Evolutionary conservation across 176 grass and related monocot genomes (phyloP), one percentile per base, ranked within the genome.

Genomic region (Themeda triandra): DNA sequence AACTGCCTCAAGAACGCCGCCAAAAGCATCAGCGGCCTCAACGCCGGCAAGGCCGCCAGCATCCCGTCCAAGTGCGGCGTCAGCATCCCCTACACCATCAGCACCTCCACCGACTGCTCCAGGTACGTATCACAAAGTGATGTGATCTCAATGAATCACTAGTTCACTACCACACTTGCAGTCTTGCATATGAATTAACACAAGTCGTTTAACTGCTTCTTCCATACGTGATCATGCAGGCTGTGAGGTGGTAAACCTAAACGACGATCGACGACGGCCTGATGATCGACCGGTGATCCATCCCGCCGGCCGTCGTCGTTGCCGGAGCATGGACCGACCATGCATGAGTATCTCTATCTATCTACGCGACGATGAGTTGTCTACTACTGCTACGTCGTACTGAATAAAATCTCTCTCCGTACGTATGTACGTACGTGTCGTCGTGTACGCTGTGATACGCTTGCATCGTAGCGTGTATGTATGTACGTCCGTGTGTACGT

Each of bases 31-130:
- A 44, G 30, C 40, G 74, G 80, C 13, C 36, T 94, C 70, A 91
- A 89, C 6, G 1, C 69, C 25, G 54, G n/a, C 27, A 87, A 80
- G 59, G 82, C 80, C 31, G 39, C 83, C 10, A 62, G 68, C 44
- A 86, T 94, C 83, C 86, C 92, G 9, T 29, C 82, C 86, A 86
- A 69, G 92, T 94, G 92, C 63, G 83, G 83, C 33, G 86, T 94
- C 63, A 81, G 17, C 62, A n/a, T 91, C 53, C 86, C 89, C 0
- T 89, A 91, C 73, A 3, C 53, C 86, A 94, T 94, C 86, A 94
- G 89, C 79, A 36, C 86, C 31, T 63, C 63, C 74, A 86, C 66
- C 21, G 83, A 94, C 80, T 94, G 92, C 78, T 77, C 73, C 81
- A 88, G 45, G 78, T 37, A 69, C 1, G 0, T 8, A 8, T 3